These are phyloP conservation scores for Penicillium sp. DNA, from an alignment of 2,329 filamentous ascomycete species.

Conservation along the genomic window DNA sequence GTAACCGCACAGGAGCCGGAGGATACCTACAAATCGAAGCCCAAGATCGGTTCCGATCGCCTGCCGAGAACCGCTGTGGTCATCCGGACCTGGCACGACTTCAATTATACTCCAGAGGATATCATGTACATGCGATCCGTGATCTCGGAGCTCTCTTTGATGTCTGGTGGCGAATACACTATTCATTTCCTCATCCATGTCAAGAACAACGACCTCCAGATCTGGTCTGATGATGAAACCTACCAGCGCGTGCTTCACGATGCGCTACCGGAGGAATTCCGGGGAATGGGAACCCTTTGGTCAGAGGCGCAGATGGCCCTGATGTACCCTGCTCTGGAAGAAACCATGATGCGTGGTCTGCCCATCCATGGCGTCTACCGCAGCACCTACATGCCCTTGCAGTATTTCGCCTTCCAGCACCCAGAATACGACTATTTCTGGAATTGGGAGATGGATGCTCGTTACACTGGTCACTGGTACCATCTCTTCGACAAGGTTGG, in stretches of 20 bases:
- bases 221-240: constrained; percentile 76
- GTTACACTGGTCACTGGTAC: constrained; percentile 79
- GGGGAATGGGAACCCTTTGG: constrained; percentile 86
- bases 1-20: constrained; percentile 16
- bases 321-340: constrained; percentile 83
- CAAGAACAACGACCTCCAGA: constrained; percentile 73
- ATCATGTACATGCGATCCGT: constrained; percentile 80
- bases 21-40: constrained; percentile 21
- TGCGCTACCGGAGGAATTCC: constrained; percentile 78
- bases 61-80: constrained; percentile 69
- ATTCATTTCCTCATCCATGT: constrained; percentile 85
- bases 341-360: constrained; percentile 70
- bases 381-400: constrained; percentile 89
- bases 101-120: constrained; percentile 74
- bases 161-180: constrained; percentile 77
- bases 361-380: constrained; percentile 91
- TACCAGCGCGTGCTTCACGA: constrained; percentile 71
- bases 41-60: constrained; percentile 23
- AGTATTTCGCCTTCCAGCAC: constrained; percentile 82
- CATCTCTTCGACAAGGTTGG: constrained; percentile 72
- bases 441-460: constrained; percentile 86
- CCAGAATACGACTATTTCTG: constrained; percentile 80
- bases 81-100: constrained; percentile 78
- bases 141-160: constrained; percentile 73
- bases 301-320: constrained; percentile 90